A percentile compares a stretch with the other conserved stretches of the same genome.
phyloP scores from a whole-genome alignment of 495 filamentous ascomycete species.

The Collariella sp. region DNA sequence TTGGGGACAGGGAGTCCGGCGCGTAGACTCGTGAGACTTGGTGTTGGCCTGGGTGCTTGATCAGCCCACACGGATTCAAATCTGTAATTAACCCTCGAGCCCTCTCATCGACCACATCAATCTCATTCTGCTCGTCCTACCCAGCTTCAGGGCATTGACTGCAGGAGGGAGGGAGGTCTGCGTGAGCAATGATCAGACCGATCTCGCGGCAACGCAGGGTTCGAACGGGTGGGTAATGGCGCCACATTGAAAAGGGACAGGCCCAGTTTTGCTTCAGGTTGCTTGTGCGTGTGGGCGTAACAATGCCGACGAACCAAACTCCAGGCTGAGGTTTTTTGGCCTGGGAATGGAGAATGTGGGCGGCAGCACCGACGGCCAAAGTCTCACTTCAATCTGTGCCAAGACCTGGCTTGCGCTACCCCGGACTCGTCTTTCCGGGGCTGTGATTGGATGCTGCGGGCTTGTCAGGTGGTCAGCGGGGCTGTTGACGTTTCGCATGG shows the following conservation, averaged over 20 bases:
- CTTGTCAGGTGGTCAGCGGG: slow-evolving; percentile 13
- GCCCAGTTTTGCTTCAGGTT: slow-evolving; percentile 5
- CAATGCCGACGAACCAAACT: not conserved
- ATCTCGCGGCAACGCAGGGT: slow-evolving; percentile 15
- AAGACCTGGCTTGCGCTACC: not conserved
- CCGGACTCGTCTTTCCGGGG: not conserved
- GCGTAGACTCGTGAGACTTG: no score
- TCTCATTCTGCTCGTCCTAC: no score
- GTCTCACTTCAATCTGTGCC: not conserved
- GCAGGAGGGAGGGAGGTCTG: not conserved
- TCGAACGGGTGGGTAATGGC: slow-evolving; percentile 33
- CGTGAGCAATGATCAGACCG: slow-evolving; percentile 18
- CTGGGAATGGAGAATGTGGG: not conserved
- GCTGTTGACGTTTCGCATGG: slow-evolving; percentile 26
- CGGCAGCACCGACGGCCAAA: not conserved
- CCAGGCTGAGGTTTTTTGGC: not conserved
- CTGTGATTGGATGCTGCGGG: slow-evolving; percentile 15
- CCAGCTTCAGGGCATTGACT: no score
- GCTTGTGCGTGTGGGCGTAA: not conserved
- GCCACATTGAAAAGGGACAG: slow-evolving; percentile 22
- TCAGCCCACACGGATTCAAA: no score
- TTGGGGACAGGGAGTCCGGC: no score
- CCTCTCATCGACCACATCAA: not conserved
- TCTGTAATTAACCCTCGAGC: no score
- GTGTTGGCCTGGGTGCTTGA: no score